Conservation (phyloP, 1,284 basidiomycete species). For the Chalciporus sp. region DNA sequence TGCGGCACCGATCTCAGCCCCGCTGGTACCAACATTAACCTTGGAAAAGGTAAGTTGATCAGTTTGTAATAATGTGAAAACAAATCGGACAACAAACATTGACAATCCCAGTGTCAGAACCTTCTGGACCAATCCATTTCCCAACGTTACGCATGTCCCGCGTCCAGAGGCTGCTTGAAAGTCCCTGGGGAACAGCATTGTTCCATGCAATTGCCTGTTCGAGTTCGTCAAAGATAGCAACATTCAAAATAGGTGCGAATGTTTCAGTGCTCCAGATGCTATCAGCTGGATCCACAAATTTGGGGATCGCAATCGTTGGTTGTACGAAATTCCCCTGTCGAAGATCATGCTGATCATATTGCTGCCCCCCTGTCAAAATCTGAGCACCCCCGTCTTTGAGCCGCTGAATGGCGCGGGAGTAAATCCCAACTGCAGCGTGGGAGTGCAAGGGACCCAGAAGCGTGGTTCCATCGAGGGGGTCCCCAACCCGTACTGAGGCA, state of each 20-base stretch:
- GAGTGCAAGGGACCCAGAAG: conserved; percentile 90
- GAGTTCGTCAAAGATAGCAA: conserved; percentile 86
- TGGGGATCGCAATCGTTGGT: conserved; percentile 82
- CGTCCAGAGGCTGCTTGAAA: conserved; percentile 92
- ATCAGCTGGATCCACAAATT: conserved; percentile 51
- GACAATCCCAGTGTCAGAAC: conserved; percentile 86
- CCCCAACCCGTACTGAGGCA: conserved; percentile 68
- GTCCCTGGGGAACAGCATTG: conserved; percentile 88
- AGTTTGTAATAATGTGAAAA: conserved; percentile 6
- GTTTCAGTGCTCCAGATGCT: conserved; percentile 80
- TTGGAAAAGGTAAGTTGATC: conserved; percentile 32
- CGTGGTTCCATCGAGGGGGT: conserved; percentile 75
- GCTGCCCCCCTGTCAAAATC: conserved; percentile 71
- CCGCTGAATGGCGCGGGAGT: conserved; percentile 63
- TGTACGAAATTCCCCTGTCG: conserved; percentile 83
- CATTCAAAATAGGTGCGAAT: conserved; percentile 87
- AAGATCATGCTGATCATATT: conserved; percentile 52
- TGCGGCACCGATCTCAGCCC: conserved; percentile 90
- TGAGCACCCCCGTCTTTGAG: conserved; percentile 73
- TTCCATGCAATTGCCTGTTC: conserved; percentile 93
- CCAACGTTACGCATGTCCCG: conserved; percentile 80
- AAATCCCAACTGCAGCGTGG: conserved; percentile 63
- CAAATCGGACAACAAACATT: conserved; percentile 51
- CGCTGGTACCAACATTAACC: conserved; percentile 92
- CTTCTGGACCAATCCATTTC: conserved; percentile 88